These are phyloP conservation scores for Solanum ossicruentum DNA, from an alignment of 257 asterid species.

Conservation along the genomic window DNA sequence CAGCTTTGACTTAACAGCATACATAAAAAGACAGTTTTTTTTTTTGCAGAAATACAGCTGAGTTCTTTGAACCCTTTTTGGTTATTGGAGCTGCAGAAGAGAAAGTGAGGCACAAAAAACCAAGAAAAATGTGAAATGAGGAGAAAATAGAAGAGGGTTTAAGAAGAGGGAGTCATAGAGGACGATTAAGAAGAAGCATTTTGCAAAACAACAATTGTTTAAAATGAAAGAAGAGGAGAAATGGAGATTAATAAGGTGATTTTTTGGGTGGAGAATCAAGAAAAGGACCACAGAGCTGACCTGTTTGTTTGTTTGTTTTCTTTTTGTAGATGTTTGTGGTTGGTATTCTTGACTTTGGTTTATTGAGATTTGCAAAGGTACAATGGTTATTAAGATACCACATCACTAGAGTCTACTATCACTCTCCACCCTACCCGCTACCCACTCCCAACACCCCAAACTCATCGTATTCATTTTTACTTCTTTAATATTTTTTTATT, in stretches of 20 bases:
- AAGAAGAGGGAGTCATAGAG: not conserved
- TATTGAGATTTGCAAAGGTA: not conserved
- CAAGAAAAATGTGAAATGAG: not conserved
- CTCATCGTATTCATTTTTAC: no score
- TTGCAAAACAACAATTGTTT: not conserved
- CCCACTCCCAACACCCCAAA: no score
- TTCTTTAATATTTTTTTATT: no score
- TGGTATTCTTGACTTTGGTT: conserved; percentile 27
- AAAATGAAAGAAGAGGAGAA: not conserved
- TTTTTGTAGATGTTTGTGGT: conserved; percentile 7
- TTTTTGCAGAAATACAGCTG: not conserved
- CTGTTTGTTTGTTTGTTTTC: conserved; percentile 27
- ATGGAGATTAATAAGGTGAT: not conserved
- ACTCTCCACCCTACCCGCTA: no score
- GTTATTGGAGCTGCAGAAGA: not conserved
- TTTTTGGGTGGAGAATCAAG: not conserved
- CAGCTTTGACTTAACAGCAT: not conserved
- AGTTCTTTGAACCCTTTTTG: not conserved
- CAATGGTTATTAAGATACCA: not conserved
- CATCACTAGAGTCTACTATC: not conserved
- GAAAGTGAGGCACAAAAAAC: not conserved
- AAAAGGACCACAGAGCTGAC: conserved; percentile 36
- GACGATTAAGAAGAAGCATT: conserved; percentile 22
- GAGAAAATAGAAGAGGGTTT: not conserved
- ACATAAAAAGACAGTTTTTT: not conserved